Evolutionary conservation across 148 eudicot genomes (phyloP).

Genomic region (Spergularia marina): DNA sequence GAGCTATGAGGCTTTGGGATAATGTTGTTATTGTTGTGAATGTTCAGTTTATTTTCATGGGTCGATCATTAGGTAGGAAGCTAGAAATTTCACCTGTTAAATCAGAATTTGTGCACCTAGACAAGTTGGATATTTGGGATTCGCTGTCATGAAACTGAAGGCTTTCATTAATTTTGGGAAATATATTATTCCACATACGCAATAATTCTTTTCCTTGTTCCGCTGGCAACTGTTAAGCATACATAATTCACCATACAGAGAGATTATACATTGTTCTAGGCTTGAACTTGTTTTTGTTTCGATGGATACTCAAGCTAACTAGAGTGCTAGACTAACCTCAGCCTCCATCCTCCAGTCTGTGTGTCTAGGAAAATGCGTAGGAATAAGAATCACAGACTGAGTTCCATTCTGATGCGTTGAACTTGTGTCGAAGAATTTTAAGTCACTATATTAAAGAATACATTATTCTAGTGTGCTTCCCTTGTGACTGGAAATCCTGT

Average conservation of each 20-base stretch:
- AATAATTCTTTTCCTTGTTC: neutral
- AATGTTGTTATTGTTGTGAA: no score
- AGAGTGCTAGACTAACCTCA: slow-evolving; percentile 1
- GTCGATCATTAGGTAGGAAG: neutral
- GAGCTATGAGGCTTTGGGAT: no score
- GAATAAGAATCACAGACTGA: neutral
- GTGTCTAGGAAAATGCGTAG: neutral
- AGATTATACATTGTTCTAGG: neutral
- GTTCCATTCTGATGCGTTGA: neutral
- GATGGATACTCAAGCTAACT: neutral
- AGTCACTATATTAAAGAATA: neutral
- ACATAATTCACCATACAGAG: neutral
- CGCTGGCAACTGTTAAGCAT: neutral
- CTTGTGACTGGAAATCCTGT: neutral
- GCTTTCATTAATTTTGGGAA: neutral
- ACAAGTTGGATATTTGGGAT: neutral
- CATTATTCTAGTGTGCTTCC: no score
- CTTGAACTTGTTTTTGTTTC: neutral
- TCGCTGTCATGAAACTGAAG: neutral
- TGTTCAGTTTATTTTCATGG: neutral
- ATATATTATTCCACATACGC: neutral
- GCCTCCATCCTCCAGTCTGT: neutral
- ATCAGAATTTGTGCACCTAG: neutral
- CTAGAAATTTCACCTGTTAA: neutral
- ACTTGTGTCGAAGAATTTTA: neutral